Evolutionary conservation across 2,329 filamentous ascomycete species (phyloP).

Genomic region (Gremmenia infestans): DNA sequence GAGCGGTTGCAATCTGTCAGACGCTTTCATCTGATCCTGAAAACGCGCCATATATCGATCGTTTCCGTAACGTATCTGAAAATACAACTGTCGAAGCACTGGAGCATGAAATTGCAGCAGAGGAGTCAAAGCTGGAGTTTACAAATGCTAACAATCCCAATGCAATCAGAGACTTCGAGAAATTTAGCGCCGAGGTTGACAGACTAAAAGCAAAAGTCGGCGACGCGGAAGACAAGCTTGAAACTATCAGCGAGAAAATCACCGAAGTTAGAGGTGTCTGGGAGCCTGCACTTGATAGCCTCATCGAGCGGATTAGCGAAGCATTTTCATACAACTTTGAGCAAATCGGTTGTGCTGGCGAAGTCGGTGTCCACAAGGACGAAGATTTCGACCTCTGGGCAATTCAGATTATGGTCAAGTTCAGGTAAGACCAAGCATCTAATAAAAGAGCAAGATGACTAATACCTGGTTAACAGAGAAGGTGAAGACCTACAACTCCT

Average conservation of each 20-base stretch:
- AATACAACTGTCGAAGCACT: slow-evolving; percentile 58
- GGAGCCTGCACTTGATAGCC: slow-evolving; percentile 76
- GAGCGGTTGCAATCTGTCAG: slow-evolving; percentile 38
- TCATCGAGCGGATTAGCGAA: slow-evolving; percentile 77
- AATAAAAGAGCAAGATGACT: slow-evolving; percentile 20
- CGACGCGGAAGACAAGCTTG: slow-evolving; percentile 49
- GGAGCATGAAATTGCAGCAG: slow-evolving; percentile 67
- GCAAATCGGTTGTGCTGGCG: slow-evolving; percentile 88
- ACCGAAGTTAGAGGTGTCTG: slow-evolving; percentile 63
- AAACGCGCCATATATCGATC: slow-evolving; percentile 31
- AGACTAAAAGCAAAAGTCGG: slow-evolving; percentile 56
- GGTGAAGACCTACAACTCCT: slow-evolving; percentile 79
- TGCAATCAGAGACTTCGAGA: slow-evolving; percentile 72
- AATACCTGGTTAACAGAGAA: slow-evolving; percentile 46
- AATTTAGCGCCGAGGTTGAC: slow-evolving; percentile 65
- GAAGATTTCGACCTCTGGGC: slow-evolving; percentile 93
- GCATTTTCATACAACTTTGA: slow-evolving; percentile 92
- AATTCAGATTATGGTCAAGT: slow-evolving; percentile 90
- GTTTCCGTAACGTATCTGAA: slow-evolving; percentile 40
- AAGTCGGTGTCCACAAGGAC: slow-evolving; percentile 83
- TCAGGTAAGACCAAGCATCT: slow-evolving; percentile 56
- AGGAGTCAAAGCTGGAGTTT: slow-evolving; percentile 70
- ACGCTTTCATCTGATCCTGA: slow-evolving; percentile 31
- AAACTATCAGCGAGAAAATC: slow-evolving; percentile 54
- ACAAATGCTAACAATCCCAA: slow-evolving; percentile 73